phyloP scores from a whole-genome alignment of 306 rosid genomes.

The Pterocarpus santalinus region DNA sequence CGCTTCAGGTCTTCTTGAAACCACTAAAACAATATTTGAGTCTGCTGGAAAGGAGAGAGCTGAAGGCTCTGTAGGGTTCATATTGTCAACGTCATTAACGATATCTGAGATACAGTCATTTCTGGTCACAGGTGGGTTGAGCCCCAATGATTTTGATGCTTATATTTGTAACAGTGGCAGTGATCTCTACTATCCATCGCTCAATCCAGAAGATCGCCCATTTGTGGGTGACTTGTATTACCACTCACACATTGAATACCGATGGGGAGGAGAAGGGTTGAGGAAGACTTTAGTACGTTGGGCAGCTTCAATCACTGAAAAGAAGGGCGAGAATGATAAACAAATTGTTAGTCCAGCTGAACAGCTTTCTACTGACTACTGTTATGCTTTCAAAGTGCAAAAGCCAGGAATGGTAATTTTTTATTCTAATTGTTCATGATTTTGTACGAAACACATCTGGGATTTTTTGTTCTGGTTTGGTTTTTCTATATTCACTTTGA shows the following conservation, averaged over 20 bases:
- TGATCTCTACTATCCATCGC: conserved; percentile 94
- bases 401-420: conserved; percentile 76
- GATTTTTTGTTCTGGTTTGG: conserved; percentile 24
- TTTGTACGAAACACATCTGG: conserved; percentile 40
- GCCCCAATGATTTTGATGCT: conserved; percentile 92
- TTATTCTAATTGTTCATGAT: conserved; percentile 33
- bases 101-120: conserved; percentile 88
- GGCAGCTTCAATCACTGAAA: conserved; percentile 74
- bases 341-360: conserved; percentile 76
- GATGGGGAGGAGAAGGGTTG: conserved; percentile 99
- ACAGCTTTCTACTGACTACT: conserved; percentile 91
- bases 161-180: conserved; percentile 98
- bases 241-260: conserved; percentile 96
- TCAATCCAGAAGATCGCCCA: conserved; percentile 75
- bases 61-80: conserved; percentile 93
- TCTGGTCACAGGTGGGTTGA: conserved; percentile 76
- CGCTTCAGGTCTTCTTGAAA: conserved; percentile 67
- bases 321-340: conserved; percentile 59
- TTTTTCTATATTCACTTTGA: conserved; percentile 18
- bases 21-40: conserved; percentile 73
- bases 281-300: conserved; percentile 94
- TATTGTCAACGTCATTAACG: conserved; percentile 88
- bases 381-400: conserved; percentile 85
- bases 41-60: conserved; percentile 78
- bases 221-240: conserved; percentile 95